These are phyloP conservation scores for Casuarina glauca DNA, from an alignment of 306 rosid species.

Conservation along the genomic window DNA sequence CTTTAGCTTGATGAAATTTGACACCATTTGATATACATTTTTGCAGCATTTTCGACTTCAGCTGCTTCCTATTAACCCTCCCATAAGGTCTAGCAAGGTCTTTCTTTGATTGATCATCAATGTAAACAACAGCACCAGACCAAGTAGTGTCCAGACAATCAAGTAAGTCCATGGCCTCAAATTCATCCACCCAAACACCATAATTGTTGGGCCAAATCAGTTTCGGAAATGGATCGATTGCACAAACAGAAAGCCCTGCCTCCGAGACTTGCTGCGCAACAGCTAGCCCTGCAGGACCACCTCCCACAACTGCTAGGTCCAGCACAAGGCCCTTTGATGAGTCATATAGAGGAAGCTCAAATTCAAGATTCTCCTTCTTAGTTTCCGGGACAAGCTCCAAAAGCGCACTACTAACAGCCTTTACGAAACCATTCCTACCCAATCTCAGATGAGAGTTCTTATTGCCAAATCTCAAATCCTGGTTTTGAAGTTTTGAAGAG, in stretches of 20 bases:
- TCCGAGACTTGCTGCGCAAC: slow-evolving; percentile 98
- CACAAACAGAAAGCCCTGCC: slow-evolving; percentile 91
- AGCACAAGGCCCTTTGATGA: slow-evolving; percentile 72
- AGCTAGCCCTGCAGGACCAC: slow-evolving; percentile 97
- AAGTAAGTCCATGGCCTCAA: slow-evolving; percentile 92
- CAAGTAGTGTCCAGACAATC: slow-evolving; percentile 97
- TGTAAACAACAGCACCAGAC: slow-evolving; percentile 89
- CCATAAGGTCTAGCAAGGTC: slow-evolving; percentile 87
- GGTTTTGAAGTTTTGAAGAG: slow-evolving; percentile 51
- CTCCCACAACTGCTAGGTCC: slow-evolving; percentile 95
- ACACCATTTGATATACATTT: slow-evolving; percentile 85
- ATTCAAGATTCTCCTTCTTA: slow-evolving; percentile 81
- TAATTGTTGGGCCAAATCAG: slow-evolving; percentile 97
- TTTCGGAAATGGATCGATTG: slow-evolving; percentile 84
- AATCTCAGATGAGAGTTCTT: slow-evolving; percentile 46
- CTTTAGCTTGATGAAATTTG: slow-evolving; percentile 91
- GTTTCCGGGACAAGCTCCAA: slow-evolving; percentile 93
- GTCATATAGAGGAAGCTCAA: slow-evolving; percentile 90
- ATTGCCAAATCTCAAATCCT: slow-evolving; percentile 60
- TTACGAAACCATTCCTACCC: slow-evolving; percentile 45
- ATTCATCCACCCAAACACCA: slow-evolving; percentile 99
- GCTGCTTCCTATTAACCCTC: slow-evolving; percentile 87
- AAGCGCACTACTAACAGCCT: slow-evolving; percentile 66
- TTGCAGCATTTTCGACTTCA: slow-evolving; percentile 91
- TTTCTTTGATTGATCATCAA: slow-evolving; percentile 61